Evolutionary conservation across 495 filamentous ascomycete species (phyloP), one percentile per base, ranked within the genome.

Genomic region (Arthonia radiata): DNA sequence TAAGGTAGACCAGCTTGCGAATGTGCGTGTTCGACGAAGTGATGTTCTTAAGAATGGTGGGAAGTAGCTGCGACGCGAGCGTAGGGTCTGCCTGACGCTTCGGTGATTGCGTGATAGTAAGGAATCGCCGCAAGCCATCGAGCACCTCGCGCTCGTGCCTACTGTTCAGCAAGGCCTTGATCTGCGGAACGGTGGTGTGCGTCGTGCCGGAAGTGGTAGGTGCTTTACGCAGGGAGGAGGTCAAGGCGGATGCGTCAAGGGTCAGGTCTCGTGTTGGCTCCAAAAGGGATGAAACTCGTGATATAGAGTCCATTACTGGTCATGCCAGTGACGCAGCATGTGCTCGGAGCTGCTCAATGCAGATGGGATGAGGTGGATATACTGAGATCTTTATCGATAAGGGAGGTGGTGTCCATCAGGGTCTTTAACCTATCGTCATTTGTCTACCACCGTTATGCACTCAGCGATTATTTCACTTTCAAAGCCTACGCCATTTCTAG

Each of bases 191-290:
- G 56, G 57, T 15, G 64, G 36, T 15, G 51, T 49, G 5, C 52
- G 50, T 7, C 52, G 54, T 0, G 54, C 43, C 27, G 46, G 39
- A n/a, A 49, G 43, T n/a, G 47, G 34, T 18, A 43, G 50, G 18
- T 53, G 41, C 54, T 14, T 61, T 62, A 29, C 62, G 47, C 12
- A 53, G 54, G 30, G 51, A 46, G 26, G 48, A 48, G 29, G 59
- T 54, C 39, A 53, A 48, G 11, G 60, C 53, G 37, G 86, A 83
- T 27, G 86, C 89, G 58, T 97, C 86, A 42, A 97, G 67, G 22
- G 86, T 97, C 41, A 97, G 68, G 47, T 94, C 86, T 43, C 86
- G 67, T 45, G 86, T 86, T 80, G 70, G 83, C 56, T 94, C 86
- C 43, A 97, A 67, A 47, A 97, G 58, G 33, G 65, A 77, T 25